Base-by-base conservation (phyloP, 2,329 filamentous ascomycete species). In the Botrytis squamosa region DNA sequence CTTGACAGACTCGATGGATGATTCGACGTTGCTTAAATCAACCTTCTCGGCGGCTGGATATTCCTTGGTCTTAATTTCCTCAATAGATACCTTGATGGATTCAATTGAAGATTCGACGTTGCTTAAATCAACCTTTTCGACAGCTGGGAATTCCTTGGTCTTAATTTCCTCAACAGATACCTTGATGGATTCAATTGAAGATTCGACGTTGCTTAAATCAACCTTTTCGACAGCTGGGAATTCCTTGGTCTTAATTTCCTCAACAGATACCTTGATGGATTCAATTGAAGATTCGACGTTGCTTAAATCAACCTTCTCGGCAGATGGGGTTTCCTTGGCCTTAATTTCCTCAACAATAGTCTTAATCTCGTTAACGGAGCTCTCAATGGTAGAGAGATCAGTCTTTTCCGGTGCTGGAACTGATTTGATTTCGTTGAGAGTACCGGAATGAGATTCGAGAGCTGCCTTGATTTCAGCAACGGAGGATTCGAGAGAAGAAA, bases 161-260 rank as follows among this genome's bases (percentile, higher is more conserved):
- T 79, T 78, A 10, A 79, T 74, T n/a, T 78, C 75, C 6, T 73
- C 68, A 29, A 79, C 36, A 36, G 62, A 52, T 12, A 72, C 57
- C 10, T 74, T 68, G 40, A 77, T 14, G 1, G 74, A 75, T 8
- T 73, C 71, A 4, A 79, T 59, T 0, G 74, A 73, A 0, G 71
- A 46, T 63, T 78, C 76, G 6, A 79, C 12, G 10, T 57, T 7
- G 5, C 76, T 75, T 4, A 78, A 40, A 65, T 79, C 77, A 22
- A 75, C 70, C 69, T 75, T 75, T 46, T 78, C 75, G 18, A 70
- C 33, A n/a, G 55, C 57, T 49, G 74, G 74, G 18, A 73, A 64
- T 36, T 75, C 73, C 22, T 74, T 73, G 4, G 74, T 55, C 68
- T 78, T 79, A 33, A 79, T 76, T 38, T 78, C 76, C n/a, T 68